These are phyloP conservation scores for Chimonanthus salicifolius DNA, from an alignment of 164 flowering plant species.

Conservation along the genomic window DNA sequence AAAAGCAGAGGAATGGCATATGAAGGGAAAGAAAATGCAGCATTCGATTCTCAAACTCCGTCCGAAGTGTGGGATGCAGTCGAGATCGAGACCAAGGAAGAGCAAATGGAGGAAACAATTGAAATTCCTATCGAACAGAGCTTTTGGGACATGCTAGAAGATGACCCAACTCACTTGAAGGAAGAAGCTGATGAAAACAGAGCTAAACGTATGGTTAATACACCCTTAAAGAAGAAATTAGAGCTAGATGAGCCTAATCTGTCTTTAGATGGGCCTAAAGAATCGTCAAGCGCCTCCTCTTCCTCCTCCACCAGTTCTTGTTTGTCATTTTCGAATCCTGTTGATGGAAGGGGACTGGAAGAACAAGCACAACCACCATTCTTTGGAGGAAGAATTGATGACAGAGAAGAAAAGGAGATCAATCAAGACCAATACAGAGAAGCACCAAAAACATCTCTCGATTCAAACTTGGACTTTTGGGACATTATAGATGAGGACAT, in stretches of 20 bases:
- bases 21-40: background rate
- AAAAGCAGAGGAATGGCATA: background rate
- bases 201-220: background rate
- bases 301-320: slow-evolving; percentile 5
- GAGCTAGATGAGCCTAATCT: background rate
- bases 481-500: slow-evolving; percentile 4
- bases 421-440: background rate
- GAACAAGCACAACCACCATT: slow-evolving; percentile 2
- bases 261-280: background rate
- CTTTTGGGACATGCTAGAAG: slow-evolving; percentile 13
- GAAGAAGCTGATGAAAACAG: background rate
- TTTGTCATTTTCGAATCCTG: background rate
- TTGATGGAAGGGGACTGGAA: background rate
- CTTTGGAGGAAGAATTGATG: background rate
- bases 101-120: background rate
- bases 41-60: background rate
- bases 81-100: background rate
- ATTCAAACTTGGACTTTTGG: slow-evolving; percentile 4
- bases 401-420: background rate
- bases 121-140: slow-evolving; percentile 3
- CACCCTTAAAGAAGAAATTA: background rate
- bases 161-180: background rate
- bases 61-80: background rate
- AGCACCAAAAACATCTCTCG: background rate
- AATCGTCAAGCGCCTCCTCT: slow-evolving; percentile 6